Evolutionary conservation across 306 rosid species (phyloP), one percentile per base, ranked within the genome.

Genomic region (Hippophae gyantsensis): DNA sequence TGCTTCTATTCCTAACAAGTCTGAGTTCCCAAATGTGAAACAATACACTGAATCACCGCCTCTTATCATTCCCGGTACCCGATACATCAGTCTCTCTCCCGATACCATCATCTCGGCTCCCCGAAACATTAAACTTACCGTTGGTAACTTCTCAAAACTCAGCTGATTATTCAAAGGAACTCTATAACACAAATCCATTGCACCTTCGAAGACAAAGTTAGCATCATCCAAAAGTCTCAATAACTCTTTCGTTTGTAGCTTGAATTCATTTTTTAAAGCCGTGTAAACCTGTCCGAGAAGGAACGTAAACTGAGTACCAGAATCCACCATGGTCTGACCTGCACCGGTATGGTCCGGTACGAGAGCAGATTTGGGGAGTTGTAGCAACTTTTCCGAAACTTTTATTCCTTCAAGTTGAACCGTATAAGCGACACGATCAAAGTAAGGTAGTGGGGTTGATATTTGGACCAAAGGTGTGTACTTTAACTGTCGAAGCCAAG

Each of bases 251-350:
- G 89, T 86, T 10, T 89, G 95, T 0, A 32, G 45, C 2, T 60
- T 6, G 54, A 78, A 89, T 69, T 89, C 95, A 60, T 76, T 72
- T 56, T 13, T 76, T 5, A 89, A 43, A 1, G 89, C 87, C 0
- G 87, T 63, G 84, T 86, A 89, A 46, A 80, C 97, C 57, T 93
- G 74, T 3, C 95, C 95, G 6, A 86, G 85, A 3, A 89, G 89
- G 47, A 89, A 80, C 2, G 89, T 86, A 68, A 89, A 89, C 69
- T 86, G 95, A 0, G 95, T 86, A 0, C 97, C 97, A 11, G 95
- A 89, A 60, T 89, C 97, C 5, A 89, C 93, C 82, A 86, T 89
- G 5, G 97, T 84, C 54, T 89, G 97, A 9, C 97, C 95, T 38
- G 97, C 95, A 23, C 95, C 95, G 42, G 93, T 84, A 40, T 89